These are phyloP conservation scores for Silybum marianum DNA, from an alignment of 129 eudicot genomes.

Conservation along the genomic window DNA sequence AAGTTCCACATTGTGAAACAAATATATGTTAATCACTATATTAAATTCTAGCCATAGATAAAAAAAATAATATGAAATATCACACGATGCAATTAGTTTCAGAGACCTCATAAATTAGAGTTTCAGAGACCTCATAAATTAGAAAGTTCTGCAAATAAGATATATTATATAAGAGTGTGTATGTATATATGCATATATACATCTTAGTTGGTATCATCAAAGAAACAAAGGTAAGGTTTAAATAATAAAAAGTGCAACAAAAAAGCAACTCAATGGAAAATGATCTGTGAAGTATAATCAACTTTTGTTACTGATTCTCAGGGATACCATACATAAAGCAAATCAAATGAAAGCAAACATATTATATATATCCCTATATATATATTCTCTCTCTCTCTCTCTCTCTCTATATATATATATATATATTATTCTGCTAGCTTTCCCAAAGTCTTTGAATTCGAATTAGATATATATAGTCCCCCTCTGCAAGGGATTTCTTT, in stretches of 20 bases:
- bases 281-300: slow-evolving; percentile 31
- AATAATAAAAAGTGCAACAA: slow-evolving; percentile 33
- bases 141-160: too few relatives aligned
- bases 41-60: too few relatives aligned
- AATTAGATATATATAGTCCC: slow-evolving; percentile 6
- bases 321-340: slow-evolving; percentile 42
- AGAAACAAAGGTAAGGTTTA: slow-evolving; percentile 2
- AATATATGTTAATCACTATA: too few relatives aligned
- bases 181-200: not conserved
- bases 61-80: too few relatives aligned
- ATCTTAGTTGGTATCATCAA: not conserved
- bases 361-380: too few relatives aligned
- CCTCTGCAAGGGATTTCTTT: not conserved
- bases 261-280: slow-evolving; percentile 33
- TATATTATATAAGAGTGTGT: too few relatives aligned
- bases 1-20: too few relatives aligned
- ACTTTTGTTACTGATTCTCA: slow-evolving; percentile 37
- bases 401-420: not conserved
- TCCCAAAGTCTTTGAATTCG: not conserved
- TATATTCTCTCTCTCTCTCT: too few relatives aligned
- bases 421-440: slow-evolving; percentile 13
- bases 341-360: slow-evolving; percentile 18
- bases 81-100: too few relatives aligned
- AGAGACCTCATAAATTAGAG: too few relatives aligned
- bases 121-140: too few relatives aligned